Conservation (phyloP, 1,284 basidiomycete species). For the Malassezia sp. region DNA sequence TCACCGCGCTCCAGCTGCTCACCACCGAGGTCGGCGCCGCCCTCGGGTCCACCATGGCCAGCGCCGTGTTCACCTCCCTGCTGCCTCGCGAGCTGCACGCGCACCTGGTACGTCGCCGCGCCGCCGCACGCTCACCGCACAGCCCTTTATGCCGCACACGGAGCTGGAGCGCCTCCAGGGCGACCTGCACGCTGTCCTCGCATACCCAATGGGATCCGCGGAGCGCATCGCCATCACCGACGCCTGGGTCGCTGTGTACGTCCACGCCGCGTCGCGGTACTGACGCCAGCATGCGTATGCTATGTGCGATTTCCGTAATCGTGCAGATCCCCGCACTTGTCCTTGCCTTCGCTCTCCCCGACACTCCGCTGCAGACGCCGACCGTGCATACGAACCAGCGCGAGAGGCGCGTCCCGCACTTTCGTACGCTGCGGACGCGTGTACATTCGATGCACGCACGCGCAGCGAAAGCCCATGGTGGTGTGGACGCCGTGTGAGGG, state of each 20-base stretch:
- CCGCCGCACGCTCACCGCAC: no score
- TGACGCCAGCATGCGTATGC: conserved; percentile 38
- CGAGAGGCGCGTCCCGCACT: no score
- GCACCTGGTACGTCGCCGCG: no score
- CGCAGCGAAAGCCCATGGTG: no score
- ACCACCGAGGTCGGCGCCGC: conserved; percentile 67
- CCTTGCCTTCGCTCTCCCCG: conserved; percentile 30
- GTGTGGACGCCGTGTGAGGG: no score
- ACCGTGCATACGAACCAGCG: no score
- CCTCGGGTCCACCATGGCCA: conserved; percentile 57
- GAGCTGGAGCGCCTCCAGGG: conserved; percentile 37
- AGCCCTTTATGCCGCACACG: conserved; percentile 32
- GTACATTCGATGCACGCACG: no score
- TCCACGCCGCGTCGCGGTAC: no score
- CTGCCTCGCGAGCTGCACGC: conserved; percentile 56
- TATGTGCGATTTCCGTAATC: conserved; percentile 34
- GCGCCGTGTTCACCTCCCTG: conserved; percentile 54
- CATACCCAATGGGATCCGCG: conserved; percentile 36
- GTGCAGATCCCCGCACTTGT: conserved; percentile 35
- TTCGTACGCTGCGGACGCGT: no score
- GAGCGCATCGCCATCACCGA: conserved; percentile 43
- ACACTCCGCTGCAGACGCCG: conserved; percentile 24
- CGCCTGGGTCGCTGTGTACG: conserved; percentile 38
- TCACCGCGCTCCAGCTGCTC: conserved; percentile 67
- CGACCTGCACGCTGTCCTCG: conserved; percentile 39